These are phyloP conservation scores for Zoysia pacifica DNA, from an alignment of 176 grass and related monocot genomes.

Conservation along the genomic window DNA sequence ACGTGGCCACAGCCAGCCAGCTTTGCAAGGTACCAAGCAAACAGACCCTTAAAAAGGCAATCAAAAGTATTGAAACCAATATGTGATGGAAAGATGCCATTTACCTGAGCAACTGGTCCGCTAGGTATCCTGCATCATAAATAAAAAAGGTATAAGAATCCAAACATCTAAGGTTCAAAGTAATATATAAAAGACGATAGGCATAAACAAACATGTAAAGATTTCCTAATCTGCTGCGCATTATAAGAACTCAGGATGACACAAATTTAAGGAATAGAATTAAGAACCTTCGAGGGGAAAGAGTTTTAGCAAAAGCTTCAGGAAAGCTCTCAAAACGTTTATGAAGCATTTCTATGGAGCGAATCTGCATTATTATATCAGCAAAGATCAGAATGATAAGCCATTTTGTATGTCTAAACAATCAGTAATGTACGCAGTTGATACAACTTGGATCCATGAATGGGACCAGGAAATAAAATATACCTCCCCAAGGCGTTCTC, in stretches of 20 bases:
- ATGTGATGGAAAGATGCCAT: background rate
- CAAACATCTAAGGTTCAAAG: background rate
- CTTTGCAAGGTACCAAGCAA: too few species aligned
- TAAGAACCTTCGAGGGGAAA: conserved; percentile 69
- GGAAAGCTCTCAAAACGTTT: conserved; percentile 99
- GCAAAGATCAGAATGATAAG: conserved; percentile 7
- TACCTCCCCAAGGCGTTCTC: conserved; percentile 94
- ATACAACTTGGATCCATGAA: conserved; percentile 34
- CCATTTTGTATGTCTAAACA: conserved; percentile 24
- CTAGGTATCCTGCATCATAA: conserved; percentile 48
- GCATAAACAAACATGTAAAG: conserved; percentile 1
- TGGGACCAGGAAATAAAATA: conserved; percentile 1
- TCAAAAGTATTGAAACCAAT: background rate
- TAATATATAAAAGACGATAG: conserved; percentile 9
- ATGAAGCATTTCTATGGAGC: conserved; percentile 95
- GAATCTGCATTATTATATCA: conserved; percentile 69
- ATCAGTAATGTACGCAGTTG: conserved; percentile 8
- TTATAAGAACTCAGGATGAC: conserved; percentile 18
- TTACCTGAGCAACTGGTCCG: conserved; percentile 67
- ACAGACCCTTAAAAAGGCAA: too few species aligned
- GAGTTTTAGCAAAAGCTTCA: conserved; percentile 81
- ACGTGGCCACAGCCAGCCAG: too few species aligned
- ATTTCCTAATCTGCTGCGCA: background rate
- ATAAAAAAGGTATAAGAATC: conserved; percentile 35
- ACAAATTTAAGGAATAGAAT: conserved; percentile 20